These are phyloP conservation scores for Trametes maxima DNA, from an alignment of 768 basidiomycete genomes.

Conservation along the genomic window DNA sequence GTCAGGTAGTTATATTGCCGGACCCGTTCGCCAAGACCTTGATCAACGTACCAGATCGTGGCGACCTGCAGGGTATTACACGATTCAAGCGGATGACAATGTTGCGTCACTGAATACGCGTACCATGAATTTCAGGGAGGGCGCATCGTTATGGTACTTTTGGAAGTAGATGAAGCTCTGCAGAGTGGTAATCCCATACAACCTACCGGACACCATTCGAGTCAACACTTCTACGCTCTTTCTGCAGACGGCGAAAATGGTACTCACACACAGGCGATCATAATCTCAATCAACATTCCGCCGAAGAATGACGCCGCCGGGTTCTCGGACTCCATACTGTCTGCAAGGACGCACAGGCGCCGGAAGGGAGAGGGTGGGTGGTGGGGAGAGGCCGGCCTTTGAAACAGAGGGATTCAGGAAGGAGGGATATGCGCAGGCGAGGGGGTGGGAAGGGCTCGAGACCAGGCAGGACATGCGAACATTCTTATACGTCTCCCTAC, in stretches of 20 bases:
- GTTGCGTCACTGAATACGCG: background rate
- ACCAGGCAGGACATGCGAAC: background rate
- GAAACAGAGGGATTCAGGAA: background rate
- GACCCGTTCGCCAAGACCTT: background rate
- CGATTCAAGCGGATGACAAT: background rate
- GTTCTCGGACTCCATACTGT: conserved; percentile 9
- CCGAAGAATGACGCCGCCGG: conserved; percentile 16
- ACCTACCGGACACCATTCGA: background rate
- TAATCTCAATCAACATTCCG: conserved; percentile 17
- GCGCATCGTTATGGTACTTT: conserved; percentile 10
- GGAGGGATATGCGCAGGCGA: background rate
- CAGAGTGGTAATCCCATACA: conserved; percentile 16
- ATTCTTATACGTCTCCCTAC: background rate
- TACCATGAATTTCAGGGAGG: conserved; percentile 8
- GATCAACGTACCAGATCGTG: conserved; percentile 4
- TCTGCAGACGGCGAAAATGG: too few relatives aligned
- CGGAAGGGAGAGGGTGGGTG: too few relatives aligned
- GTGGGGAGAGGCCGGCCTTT: too few relatives aligned
- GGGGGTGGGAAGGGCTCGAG: conserved; percentile 2
- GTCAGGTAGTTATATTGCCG: background rate
- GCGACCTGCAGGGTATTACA: background rate
- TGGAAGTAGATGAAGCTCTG: conserved; percentile 18
- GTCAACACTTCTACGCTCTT: background rate
- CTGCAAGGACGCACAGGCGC: conserved; percentile 4
- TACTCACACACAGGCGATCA: conserved; percentile 19